Conservation (phyloP, 2,329 filamentous ascomycete genomes). For the Nemania sp. region DNA sequence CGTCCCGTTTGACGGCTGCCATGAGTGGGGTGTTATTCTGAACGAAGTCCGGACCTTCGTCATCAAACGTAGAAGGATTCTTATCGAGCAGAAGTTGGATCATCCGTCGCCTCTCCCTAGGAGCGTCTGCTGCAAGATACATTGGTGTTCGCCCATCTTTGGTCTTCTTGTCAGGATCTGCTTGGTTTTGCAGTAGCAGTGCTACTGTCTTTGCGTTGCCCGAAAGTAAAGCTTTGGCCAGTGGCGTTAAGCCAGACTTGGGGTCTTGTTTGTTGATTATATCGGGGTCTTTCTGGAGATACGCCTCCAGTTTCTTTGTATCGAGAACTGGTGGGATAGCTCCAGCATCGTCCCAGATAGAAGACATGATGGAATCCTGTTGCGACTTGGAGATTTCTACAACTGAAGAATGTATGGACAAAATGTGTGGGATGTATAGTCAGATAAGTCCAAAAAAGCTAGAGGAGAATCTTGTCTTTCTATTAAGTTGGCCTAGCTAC, state of each 20-base stretch:
- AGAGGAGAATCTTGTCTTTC: constrained; percentile 2
- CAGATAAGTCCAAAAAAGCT: background rate
- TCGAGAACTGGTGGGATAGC: constrained; percentile 32
- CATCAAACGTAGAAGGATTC: constrained; percentile 35
- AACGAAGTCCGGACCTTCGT: constrained; percentile 21
- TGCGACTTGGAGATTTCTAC: background rate
- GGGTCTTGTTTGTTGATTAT: constrained; percentile 25
- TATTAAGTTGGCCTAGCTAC: constrained; percentile 6
- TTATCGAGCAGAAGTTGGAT: constrained; percentile 39
- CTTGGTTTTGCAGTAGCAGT: constrained; percentile 36
- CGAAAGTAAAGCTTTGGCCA: constrained; percentile 32
- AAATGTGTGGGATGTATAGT: background rate
- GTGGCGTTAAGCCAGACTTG: constrained; percentile 35
- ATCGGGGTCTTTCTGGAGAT: constrained; percentile 15
- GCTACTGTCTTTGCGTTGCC: constrained; percentile 30
- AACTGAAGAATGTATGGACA: background rate
- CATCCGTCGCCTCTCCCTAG: constrained; percentile 26
- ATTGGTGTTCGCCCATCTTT: constrained; percentile 36
- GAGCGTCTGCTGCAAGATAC: constrained; percentile 35
- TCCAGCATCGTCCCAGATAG: constrained; percentile 37
- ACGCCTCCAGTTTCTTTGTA: constrained; percentile 21
- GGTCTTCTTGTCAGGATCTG: constrained; percentile 35
- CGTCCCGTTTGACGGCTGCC: constrained; percentile 34
- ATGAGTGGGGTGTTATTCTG: constrained; percentile 37
- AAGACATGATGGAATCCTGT: constrained; percentile 26